Evolutionary conservation across 2,329 filamentous ascomycete genomes (phyloP).

Genomic region (Stemphylium beticola): DNA sequence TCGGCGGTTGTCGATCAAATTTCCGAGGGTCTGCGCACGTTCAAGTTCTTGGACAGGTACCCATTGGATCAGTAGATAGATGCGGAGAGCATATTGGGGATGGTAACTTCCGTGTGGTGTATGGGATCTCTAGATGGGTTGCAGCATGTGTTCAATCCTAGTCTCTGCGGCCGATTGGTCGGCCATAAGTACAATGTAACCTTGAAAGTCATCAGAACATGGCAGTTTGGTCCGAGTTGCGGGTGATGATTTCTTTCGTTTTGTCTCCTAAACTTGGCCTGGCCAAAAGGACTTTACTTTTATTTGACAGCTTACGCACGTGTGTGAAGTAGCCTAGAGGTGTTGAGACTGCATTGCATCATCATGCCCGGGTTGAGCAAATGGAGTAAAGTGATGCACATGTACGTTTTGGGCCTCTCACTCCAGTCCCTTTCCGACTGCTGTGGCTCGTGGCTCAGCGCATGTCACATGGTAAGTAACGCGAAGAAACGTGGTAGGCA

Average conservation of each 20-base stretch:
- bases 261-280: no score
- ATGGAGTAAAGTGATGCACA: neutral
- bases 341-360: neutral
- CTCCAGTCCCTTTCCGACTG: neutral
- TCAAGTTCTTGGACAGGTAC: constrained; percentile 71
- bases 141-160: no score
- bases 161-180: no score
- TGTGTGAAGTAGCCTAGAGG: neutral
- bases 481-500: neutral
- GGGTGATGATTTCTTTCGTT: no score
- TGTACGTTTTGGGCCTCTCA: neutral
- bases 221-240: no score
- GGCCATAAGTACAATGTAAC: no score
- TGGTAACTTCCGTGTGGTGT: neutral
- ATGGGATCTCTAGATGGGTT: no score
- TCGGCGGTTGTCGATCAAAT: constrained; percentile 29
- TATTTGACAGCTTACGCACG: neutral
- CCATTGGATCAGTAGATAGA: constrained; percentile 55
- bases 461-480: neutral
- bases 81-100: no score
- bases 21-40: constrained; percentile 64
- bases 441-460: neutral
- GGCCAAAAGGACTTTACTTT: neutral
- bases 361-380: neutral
- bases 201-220: no score